Evolutionary conservation across 179 eudicot genomes (phyloP), one percentile per base, ranked within the genome.

Genomic region (Beta lomatogona): DNA sequence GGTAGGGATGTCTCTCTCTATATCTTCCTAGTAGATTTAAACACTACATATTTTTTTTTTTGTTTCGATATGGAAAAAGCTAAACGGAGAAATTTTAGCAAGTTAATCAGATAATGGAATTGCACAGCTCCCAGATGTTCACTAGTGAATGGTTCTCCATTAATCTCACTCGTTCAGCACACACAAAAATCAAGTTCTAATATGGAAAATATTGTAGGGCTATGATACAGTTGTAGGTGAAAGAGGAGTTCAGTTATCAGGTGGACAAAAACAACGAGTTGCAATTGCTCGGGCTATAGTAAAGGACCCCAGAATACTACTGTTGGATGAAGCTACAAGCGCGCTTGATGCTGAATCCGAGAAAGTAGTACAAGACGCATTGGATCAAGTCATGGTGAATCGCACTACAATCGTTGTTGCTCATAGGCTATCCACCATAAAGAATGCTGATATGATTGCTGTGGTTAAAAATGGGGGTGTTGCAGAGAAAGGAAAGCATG

Each of bases 261-360:
- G 88, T 15, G 88, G 86, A 5, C 88, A 86, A 55, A 86, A 86
- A 50, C 88, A 86, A 59, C 77, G 88, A 15, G 80, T 86, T 21
- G 86, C 88, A 4, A 86, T 86, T 19, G 86, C 81, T 0, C 75
- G 85, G 12, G 88, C 85, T 65, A 85, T 85, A 73, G 75, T 85
- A 21, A 85, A 82, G 80, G 52, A 80, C 21, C 86, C 81, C 3
- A 60, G 58, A 48, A 83, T 86, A 44, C 83, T 86, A 1, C 76
- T 79, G 0, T 36, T 86, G 1, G 85, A 86, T 77, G 88, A 86
- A 81, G 88, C 88, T 18, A 82, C 84, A 11, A 86, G 88, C 22
- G 85, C 88, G n/a, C 79, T 83, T 6, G 88, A 86, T 61, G 88
- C 85, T 0, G 88, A 85, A 71, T 85, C 83, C 19, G 86, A 86